Evolutionary conservation across 164 flowering plant genomes (phyloP).

Genomic region (Nelumbo lutea): DNA sequence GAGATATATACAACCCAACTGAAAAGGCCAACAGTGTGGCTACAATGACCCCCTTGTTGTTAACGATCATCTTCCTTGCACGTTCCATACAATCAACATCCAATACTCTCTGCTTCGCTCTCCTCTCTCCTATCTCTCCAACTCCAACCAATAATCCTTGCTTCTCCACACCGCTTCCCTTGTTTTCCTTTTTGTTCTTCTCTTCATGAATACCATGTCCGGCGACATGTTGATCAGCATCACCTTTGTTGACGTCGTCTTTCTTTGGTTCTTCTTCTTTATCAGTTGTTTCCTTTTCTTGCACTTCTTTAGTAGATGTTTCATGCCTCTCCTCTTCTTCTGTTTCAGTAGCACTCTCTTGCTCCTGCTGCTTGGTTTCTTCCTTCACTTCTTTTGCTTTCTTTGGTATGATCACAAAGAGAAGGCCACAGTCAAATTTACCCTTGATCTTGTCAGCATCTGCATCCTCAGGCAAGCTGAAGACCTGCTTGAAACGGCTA

Average conservation of each 20-base stretch:
- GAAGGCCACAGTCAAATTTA: constrained; percentile 36
- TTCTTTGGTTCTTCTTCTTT: constrained; percentile 7
- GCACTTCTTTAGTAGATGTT: constrained; percentile 1
- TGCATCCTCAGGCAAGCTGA: constrained; percentile 34
- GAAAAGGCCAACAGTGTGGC: constrained; percentile 43
- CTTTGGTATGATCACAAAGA: constrained; percentile 48
- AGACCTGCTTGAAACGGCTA: constrained; percentile 22
- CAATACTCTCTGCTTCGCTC: constrained; percentile 3
- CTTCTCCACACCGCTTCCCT: constrained; percentile 4
- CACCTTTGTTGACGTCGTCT: neutral
- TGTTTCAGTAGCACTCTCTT: neutral
- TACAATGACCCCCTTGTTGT: constrained; percentile 32
- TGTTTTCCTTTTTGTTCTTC: neutral
- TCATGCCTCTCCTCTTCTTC: constrained; percentile 12
- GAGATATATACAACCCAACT: constrained; percentile 37
- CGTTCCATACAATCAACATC: constrained; percentile 8
- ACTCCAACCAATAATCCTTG: neutral
- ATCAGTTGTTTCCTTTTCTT: constrained; percentile 2
- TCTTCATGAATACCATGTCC: neutral
- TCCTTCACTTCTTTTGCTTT: constrained; percentile 10
- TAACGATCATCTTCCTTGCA: constrained; percentile 17
- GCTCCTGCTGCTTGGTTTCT: constrained; percentile 7
- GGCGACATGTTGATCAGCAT: neutral
- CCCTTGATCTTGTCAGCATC: constrained; percentile 28
- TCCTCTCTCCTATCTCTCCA: neutral